Conservation (phyloP, 2,329 filamentous ascomycete genomes). For the Trichoderma brevicompactum region DNA sequence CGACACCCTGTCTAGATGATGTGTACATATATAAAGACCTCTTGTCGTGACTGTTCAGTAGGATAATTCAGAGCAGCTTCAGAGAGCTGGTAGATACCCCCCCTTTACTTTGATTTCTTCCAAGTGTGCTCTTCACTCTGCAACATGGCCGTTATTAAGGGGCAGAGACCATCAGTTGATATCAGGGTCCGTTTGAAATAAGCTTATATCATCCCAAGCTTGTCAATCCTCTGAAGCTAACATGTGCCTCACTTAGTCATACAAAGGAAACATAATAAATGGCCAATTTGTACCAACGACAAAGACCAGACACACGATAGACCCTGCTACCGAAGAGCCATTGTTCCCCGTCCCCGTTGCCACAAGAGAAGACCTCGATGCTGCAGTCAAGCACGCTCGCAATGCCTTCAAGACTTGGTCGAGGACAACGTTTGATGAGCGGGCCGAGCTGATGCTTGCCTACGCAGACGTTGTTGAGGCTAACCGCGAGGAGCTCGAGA, state of each 20-base stretch:
- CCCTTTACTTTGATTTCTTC: too few relatives aligned
- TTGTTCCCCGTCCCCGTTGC: slow-evolving; percentile 40
- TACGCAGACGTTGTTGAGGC: slow-evolving; percentile 39
- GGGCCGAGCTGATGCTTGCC: slow-evolving; percentile 33
- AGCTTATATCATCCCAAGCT: not conserved
- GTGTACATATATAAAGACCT: too few relatives aligned
- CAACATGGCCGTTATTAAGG: too few relatives aligned
- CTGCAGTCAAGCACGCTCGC: slow-evolving; percentile 37
- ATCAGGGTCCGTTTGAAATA: slow-evolving; percentile 4
- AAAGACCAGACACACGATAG: slow-evolving; percentile 34
- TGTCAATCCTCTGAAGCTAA: not conserved
- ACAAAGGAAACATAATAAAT: slow-evolving; percentile 35
- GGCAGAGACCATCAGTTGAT: not conserved
- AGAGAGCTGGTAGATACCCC: too few relatives aligned
- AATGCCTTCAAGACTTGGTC: slow-evolving; percentile 40
- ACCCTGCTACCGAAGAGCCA: slow-evolving; percentile 41
- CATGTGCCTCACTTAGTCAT: slow-evolving; percentile 9
- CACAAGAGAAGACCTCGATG: slow-evolving; percentile 38
- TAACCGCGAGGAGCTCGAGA: slow-evolving; percentile 33
- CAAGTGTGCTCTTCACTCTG: too few relatives aligned
- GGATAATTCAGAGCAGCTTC: too few relatives aligned
- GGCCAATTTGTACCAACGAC: slow-evolving; percentile 33
- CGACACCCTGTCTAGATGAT: too few relatives aligned
- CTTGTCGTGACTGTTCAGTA: too few relatives aligned
- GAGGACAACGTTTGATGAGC: slow-evolving; percentile 36